Percentiles rank a stretch among this genome's conserved stretches.
Evolutionary conservation across 2,329 filamentous ascomycete genomes (phyloP).

Genomic region (Paracamarosporium sp.): DNA sequence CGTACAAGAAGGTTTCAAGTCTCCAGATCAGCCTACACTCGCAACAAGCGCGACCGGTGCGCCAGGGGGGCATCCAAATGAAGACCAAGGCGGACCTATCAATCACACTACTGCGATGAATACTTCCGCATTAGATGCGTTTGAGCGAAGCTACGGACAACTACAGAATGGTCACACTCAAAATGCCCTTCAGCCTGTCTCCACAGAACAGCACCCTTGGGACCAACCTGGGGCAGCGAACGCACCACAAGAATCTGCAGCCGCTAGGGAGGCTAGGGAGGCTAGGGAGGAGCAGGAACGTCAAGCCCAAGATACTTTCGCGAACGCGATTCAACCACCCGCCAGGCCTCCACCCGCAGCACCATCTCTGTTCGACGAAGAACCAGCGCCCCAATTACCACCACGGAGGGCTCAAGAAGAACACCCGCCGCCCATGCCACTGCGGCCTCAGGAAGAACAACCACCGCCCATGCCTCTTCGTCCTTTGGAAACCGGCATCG

Average conservation of each 20-base stretch:
- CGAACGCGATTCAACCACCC: slow-evolving; percentile 9
- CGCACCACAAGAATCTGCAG: slow-evolving; percentile 27
- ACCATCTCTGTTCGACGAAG: slow-evolving; percentile 24
- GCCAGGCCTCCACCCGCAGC: slow-evolving; percentile 8
- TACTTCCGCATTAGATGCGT: slow-evolving; percentile 34
- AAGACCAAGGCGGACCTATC: slow-evolving; percentile 31
- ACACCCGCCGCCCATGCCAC: slow-evolving; percentile 39
- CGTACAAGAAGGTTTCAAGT: slow-evolving; percentile 16
- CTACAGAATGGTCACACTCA: slow-evolving; percentile 20
- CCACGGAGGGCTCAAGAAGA: slow-evolving; percentile 43
- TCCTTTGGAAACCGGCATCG: slow-evolving; percentile 31
- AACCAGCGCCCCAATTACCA: slow-evolving; percentile 40
- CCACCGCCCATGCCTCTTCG: slow-evolving; percentile 43
- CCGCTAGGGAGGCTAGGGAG: slow-evolving; percentile 29
- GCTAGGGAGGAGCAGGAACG: slow-evolving; percentile 29
- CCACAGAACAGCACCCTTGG: slow-evolving; percentile 43
- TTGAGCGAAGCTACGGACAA: slow-evolving; percentile 32
- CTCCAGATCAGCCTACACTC: slow-evolving; percentile 32
- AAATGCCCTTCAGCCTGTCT: slow-evolving; percentile 23
- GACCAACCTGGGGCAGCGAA: slow-evolving; percentile 29
- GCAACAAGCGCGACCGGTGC: slow-evolving; percentile 32
- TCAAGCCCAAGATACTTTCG: slow-evolving; percentile 26
- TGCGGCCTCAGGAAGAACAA: slow-evolving; percentile 43
- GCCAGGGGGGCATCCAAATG: slow-evolving; percentile 26
- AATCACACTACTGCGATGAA: slow-evolving; percentile 38